Percentiles rank a stretch among this genome's conserved stretches.
Conservation (phyloP, 352 stramenopile genomes). For the Globisporangium polare region DNA sequence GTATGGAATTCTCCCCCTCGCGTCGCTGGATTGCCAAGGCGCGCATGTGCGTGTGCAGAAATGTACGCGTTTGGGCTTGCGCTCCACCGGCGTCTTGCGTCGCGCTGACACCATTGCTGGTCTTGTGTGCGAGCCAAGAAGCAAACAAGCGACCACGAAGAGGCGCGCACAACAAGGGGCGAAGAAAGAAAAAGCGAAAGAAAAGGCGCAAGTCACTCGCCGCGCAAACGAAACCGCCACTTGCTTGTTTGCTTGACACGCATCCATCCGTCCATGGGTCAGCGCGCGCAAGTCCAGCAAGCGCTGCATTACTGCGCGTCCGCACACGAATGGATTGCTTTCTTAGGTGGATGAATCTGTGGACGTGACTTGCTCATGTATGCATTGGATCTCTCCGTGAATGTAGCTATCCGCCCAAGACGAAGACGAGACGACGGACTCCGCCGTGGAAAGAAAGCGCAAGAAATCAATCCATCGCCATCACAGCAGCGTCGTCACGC, state of each 20-base stretch:
- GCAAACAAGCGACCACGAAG: neutral
- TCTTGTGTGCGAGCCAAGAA: slow-evolving; percentile 1
- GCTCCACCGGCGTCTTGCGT: neutral
- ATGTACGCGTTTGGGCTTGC: neutral
- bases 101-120: neutral
- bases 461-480: neutral
- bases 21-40: neutral
- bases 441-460: neutral
- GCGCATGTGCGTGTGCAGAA: neutral
- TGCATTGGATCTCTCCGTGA: neutral
- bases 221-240: slow-evolving; percentile 4
- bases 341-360: neutral
- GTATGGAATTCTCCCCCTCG: neutral
- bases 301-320: slow-evolving; percentile 1
- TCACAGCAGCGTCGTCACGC: neutral
- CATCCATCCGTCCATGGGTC: neutral
- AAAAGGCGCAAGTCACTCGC: neutral
- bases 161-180: neutral
- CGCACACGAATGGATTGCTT: slow-evolving; percentile 6
- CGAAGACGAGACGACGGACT: neutral
- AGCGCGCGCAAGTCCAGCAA: neutral
- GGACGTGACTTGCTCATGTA: neutral
- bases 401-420: neutral
- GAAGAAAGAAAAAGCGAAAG: neutral
- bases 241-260: neutral